These are phyloP conservation scores for Alternaria sp. DNA, from an alignment of 2,329 filamentous ascomycete genomes.

Conservation along the genomic window DNA sequence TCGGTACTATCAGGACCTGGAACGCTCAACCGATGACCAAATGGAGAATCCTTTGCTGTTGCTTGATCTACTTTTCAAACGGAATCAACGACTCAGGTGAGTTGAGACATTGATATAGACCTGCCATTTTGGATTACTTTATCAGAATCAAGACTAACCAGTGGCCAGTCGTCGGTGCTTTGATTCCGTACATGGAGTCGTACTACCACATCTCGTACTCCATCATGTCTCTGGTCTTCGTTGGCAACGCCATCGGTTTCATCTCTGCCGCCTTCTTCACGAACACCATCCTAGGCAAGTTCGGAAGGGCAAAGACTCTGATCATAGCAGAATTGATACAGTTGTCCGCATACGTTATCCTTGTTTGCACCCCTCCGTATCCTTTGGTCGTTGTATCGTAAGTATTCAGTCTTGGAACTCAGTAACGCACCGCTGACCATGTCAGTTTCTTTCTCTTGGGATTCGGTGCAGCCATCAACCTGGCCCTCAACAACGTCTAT, in stretches of 20 bases:
- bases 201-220: conserved; percentile 79
- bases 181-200: conserved; percentile 81
- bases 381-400: conserved; percentile 64
- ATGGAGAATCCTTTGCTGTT: conserved; percentile 69
- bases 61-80: conserved; percentile 70
- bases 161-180: conserved; percentile 66
- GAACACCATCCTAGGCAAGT: conserved; percentile 65
- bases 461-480: conserved; percentile 57
- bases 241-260: conserved; percentile 78
- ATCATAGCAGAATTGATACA: conserved; percentile 65
- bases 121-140: background rate
- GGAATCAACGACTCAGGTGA: conserved; percentile 73
- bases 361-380: conserved; percentile 74
- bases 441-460: conserved; percentile 70
- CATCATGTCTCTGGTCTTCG: conserved; percentile 80
- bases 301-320: conserved; percentile 71
- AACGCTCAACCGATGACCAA: conserved; percentile 69
- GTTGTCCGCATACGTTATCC: conserved; percentile 66
- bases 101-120: background rate
- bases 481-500: conserved; percentile 64
- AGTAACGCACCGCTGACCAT: conserved; percentile 12
- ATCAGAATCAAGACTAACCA: conserved; percentile 10
- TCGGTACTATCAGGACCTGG: conserved; percentile 61
- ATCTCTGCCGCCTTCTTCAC: conserved; percentile 73
- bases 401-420: conserved; percentile 10